A percentile compares a stretch with the other conserved stretches of the same genome.
Conservation (phyloP, 176 grass and related monocot species). For the Hyparrhenia diplandra region DNA sequence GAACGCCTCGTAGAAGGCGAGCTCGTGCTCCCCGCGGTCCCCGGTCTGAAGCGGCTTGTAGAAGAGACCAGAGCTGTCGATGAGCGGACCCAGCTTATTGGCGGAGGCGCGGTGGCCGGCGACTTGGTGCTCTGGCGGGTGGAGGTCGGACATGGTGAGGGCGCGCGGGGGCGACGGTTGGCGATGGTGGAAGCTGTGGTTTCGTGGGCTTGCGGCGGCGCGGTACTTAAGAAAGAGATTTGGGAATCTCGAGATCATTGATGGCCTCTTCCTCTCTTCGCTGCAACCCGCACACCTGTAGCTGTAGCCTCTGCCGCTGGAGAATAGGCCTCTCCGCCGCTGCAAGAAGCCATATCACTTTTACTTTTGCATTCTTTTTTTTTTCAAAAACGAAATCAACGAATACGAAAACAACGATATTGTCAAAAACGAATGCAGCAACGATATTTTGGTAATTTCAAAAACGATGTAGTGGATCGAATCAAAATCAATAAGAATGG, state of each 20-base stretch:
- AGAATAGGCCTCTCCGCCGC: no score
- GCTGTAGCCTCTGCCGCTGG: no score
- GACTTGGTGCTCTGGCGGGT: constrained; percentile 77
- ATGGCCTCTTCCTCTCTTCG: neutral
- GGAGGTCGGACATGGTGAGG: constrained; percentile 44
- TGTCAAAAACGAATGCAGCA: no score
- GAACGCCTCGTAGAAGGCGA: constrained; percentile 69
- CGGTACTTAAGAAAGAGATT: neutral
- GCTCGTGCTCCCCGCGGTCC: constrained; percentile 55
- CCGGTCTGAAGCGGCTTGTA: constrained; percentile 70
- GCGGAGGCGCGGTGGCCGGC: constrained; percentile 44
- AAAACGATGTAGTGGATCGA: no score
- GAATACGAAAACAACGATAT: no score
- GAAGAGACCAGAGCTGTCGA: constrained; percentile 62
- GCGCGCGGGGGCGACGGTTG: neutral
- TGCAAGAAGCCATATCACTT: no score
- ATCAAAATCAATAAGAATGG: no score
- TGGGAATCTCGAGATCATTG: constrained; percentile 19
- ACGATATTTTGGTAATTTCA: no score
- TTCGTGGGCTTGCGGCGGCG: neutral
- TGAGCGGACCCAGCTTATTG: constrained; percentile 44
- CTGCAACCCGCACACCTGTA: no score
- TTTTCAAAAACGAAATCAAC: no score
- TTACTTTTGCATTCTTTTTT: no score
- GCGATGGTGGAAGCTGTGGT: neutral